phyloP scores from a whole-genome alignment of 495 filamentous ascomycete species.

The Xylona heveae region DNA sequence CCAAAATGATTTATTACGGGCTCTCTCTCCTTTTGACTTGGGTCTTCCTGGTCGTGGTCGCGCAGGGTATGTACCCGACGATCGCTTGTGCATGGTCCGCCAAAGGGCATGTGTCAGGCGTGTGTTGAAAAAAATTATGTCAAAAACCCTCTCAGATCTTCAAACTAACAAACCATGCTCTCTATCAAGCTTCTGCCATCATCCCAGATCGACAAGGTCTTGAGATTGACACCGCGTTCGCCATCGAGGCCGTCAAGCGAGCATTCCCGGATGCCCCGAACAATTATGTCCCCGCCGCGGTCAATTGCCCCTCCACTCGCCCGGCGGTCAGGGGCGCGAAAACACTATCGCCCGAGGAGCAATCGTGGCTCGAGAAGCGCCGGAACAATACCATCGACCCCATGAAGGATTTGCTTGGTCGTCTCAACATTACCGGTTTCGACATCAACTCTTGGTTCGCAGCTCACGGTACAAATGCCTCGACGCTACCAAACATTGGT shows the following conservation, averaged over 20 bases:
- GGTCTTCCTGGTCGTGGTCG: no score
- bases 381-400: constrained; percentile 35
- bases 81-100: no score
- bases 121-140: no score
- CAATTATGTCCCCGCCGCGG: constrained; percentile 31
- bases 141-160: no score
- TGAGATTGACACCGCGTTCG: constrained; percentile 1
- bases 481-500: constrained; percentile 38
- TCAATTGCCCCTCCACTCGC: constrained; percentile 25
- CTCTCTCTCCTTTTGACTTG: no score
- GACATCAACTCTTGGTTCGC: constrained; percentile 53
- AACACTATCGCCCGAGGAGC: constrained; percentile 42
- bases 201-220: no score
- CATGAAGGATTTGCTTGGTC: constrained; percentile 50
- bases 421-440: constrained; percentile 53
- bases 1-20: no score
- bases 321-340: constrained; percentile 32
- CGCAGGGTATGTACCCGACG: no score
- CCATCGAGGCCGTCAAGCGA: constrained; percentile 7
- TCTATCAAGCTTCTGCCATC: no score
- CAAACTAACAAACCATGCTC: no score
- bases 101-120: no score
- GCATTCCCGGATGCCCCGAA: constrained; percentile 31
- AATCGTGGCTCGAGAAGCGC: constrained; percentile 40
- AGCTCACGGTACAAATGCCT: constrained; percentile 28